Base-by-base conservation (phyloP, 2,329 filamentous ascomycete species). In the Allantophomopsis cytisporea region DNA sequence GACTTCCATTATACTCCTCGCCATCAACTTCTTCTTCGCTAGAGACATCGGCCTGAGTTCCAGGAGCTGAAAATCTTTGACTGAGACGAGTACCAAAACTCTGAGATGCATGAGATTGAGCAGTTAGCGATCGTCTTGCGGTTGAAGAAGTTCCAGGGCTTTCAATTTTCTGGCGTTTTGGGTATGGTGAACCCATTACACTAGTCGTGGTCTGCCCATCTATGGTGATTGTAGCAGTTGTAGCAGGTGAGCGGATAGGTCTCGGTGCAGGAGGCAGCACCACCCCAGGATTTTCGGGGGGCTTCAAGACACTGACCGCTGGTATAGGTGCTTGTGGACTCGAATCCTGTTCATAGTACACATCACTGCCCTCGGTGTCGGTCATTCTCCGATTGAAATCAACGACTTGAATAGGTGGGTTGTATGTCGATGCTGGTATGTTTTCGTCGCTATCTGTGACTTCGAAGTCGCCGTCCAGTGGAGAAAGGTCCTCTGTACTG, bases 201-300 rank as follows among this genome's bases (percentile, higher is more conserved):
- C 53, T 55, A 6, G 48, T 56, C 12, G 52, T 42, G 3, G 52
- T 56, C 18, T 54, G 48, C 21, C 55, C 47, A 14, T 53, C 55
- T 39, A 56, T 57, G 3, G 50, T 56, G 31, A 57, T 56, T 12
- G 53, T 57, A 13, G 55, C 54, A n/a, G 48, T 47, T 39, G 54
- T 49, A 31, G 45, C 31, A 39, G 43, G 43, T n/a, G 40, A 36
- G 39, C 47, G 41, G 35, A 47, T 41, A 28, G 41, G 33, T 41
- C 44, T 47, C 17, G 50, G 17, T 38, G 43, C 39, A 28, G 36
- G 44, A 23, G 47, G 44, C 39, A 53, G 44, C 39, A 44, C 41
- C 50, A 47, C 49, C 5, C 49, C 42, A 17, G 52, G 39, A 4
- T 47, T 47, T 17, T 49, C 37, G 4, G 47, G 37, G 12, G 46